phyloP scores from a whole-genome alignment of 495 filamentous ascomycete genomes.

The Aspergillus asperescens region DNA sequence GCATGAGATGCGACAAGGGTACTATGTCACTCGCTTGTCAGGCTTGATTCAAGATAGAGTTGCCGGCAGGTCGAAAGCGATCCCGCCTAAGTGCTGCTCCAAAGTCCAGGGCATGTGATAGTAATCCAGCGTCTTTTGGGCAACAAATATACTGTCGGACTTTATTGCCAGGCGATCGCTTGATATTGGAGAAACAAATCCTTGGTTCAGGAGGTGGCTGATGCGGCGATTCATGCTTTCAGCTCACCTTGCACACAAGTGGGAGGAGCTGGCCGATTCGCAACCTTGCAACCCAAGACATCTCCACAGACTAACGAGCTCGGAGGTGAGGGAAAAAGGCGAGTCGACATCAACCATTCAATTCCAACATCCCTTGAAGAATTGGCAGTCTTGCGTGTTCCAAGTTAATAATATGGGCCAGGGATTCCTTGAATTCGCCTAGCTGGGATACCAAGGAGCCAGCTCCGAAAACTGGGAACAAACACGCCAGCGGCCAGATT shows the following conservation, averaged over 20 bases:
- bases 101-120: slow-evolving; percentile 12
- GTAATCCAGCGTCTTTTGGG: background rate
- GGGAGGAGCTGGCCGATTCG: background rate
- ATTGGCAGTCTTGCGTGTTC: slow-evolving; percentile 9
- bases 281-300: background rate
- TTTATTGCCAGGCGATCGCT: background rate
- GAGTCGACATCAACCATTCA: too few relatives aligned
- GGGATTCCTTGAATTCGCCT: slow-evolving; percentile 6
- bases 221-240: slow-evolving; percentile 11
- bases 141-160: background rate
- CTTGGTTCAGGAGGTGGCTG: slow-evolving; percentile 23
- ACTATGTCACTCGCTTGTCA: background rate
- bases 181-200: background rate
- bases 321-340: background rate
- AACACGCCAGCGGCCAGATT: slow-evolving; percentile 21
- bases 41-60: slow-evolving; percentile 2
- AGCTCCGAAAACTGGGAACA: slow-evolving; percentile 6
- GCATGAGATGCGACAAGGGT: background rate
- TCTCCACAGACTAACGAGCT: background rate
- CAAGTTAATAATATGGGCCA: slow-evolving; percentile 4
- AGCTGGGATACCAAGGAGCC: slow-evolving; percentile 11
- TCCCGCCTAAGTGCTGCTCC: background rate
- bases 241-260: background rate
- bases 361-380: too few relatives aligned
- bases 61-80: background rate